Evolutionary conservation across 2,329 filamentous ascomycete species (phyloP).

Genomic region (Tolypocladium tundrense): DNA sequence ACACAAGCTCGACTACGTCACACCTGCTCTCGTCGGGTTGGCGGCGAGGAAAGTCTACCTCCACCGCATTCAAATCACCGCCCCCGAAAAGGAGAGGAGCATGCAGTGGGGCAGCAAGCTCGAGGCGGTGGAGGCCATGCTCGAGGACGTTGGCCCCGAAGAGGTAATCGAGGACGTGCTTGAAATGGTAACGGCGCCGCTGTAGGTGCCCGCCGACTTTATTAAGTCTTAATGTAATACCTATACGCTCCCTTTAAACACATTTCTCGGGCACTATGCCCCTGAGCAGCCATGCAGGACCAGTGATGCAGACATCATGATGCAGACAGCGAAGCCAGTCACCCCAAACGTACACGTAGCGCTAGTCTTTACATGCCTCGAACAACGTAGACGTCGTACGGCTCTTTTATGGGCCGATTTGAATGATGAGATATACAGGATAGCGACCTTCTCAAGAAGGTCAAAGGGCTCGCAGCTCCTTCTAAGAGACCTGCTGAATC

Average conservation of each 20-base stretch:
- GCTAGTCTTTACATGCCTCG: background rate
- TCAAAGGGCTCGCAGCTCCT: slow-evolving; percentile 5
- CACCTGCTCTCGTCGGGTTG: slow-evolving; percentile 72
- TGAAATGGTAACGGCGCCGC: slow-evolving; percentile 43
- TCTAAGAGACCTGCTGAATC: slow-evolving; percentile 61
- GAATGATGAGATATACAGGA: background rate
- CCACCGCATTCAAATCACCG: slow-evolving; percentile 67
- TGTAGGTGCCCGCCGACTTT: slow-evolving; percentile 8
- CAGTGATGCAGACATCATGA: background rate
- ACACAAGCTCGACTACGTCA: slow-evolving; percentile 70
- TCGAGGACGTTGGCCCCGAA: slow-evolving; percentile 52
- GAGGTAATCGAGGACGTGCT: slow-evolving; percentile 57
- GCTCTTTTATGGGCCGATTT: background rate
- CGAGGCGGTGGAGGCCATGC: slow-evolving; percentile 53
- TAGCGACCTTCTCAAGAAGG: background rate
- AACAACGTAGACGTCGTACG: background rate
- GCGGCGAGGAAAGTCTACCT: slow-evolving; percentile 81
- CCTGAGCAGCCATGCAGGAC: background rate
- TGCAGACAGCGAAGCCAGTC: background rate
- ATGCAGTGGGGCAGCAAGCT: slow-evolving; percentile 86
- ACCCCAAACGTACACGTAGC: background rate
- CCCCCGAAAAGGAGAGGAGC: slow-evolving; percentile 66
- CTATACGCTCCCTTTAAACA: background rate
- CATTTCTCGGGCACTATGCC: background rate
- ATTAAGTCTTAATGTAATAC: slow-evolving; percentile 5